Conservation (phyloP, 108 stramenopile species). For the Pinguiococcus pyrenoidosus region DNA sequence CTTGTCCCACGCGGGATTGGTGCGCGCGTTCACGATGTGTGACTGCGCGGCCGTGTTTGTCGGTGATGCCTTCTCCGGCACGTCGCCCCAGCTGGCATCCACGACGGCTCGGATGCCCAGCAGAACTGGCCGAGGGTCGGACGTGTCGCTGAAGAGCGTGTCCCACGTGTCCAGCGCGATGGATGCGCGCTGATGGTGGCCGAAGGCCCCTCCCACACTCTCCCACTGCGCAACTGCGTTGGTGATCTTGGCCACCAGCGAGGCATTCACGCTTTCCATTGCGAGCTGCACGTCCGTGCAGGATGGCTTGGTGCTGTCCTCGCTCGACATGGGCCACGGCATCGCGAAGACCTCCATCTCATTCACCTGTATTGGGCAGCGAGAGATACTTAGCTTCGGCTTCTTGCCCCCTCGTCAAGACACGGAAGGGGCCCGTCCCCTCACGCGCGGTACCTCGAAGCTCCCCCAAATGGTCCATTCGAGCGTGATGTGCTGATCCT, state of each 20-base stretch:
- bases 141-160: neutral
- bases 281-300: neutral
- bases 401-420: constrained; percentile 14
- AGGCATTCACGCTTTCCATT: too few relatives aligned
- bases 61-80: too few relatives aligned
- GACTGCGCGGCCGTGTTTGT: too few relatives aligned
- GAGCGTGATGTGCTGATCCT: constrained; percentile 28
- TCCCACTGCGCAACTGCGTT: neutral
- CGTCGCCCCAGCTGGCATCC: too few relatives aligned
- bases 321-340: constrained; percentile 5
- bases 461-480: constrained; percentile 61
- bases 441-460: constrained; percentile 51
- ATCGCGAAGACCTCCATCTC: too few relatives aligned
- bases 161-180: neutral
- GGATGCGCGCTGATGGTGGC: constrained; percentile 4
- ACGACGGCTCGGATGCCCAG: neutral
- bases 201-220: constrained; percentile 20
- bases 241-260: too few relatives aligned
- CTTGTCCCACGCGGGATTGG: constrained; percentile 55
- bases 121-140: constrained; percentile 4
- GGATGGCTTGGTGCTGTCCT: neutral
- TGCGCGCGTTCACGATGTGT: constrained; percentile 68
- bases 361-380: too few relatives aligned
- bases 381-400: constrained; percentile 4
- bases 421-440: constrained; percentile 27